Conservation (phyloP, 768 basidiomycete genomes). For the Royoungia palumana region DNA sequence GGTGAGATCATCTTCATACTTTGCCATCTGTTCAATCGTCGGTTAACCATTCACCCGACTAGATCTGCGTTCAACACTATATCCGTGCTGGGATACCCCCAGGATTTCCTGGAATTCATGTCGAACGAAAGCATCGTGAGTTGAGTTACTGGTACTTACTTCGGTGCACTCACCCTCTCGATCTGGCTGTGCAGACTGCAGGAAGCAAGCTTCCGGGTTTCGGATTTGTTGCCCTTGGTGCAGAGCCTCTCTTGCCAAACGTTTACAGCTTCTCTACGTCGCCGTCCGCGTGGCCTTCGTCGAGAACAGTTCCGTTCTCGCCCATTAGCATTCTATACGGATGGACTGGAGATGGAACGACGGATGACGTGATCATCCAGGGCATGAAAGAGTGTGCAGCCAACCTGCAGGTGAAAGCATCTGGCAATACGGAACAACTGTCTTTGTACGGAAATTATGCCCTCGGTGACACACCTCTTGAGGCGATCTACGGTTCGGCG, state of each 20-base stretch:
- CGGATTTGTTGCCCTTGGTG: conserved; percentile 43
- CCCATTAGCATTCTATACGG: conserved; percentile 48
- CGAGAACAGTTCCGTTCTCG: conserved; percentile 35
- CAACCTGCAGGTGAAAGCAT: conserved; percentile 41
- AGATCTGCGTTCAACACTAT: conserved; percentile 24
- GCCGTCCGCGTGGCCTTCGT: conserved; percentile 47
- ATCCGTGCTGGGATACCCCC: conserved; percentile 23
- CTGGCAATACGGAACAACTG: conserved; percentile 37
- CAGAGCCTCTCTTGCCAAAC: conserved; percentile 49
- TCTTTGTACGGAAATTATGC: conserved; percentile 63
- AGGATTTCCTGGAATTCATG: conserved; percentile 18
- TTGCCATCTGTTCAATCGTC: neutral
- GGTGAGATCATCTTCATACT: conserved; percentile 17
- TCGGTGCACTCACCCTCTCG: neutral
- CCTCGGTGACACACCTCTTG: conserved; percentile 46
- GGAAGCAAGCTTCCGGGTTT: conserved; percentile 35
- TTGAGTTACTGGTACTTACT: neutral
- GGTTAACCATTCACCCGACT: neutral
- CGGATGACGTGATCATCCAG: conserved; percentile 40
- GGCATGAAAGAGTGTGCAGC: conserved; percentile 39
- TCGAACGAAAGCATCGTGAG: conserved; percentile 18
- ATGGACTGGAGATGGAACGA: conserved; percentile 37
- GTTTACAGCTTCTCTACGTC: conserved; percentile 37
- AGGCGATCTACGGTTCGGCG: conserved; percentile 44
- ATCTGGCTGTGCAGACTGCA: conserved; percentile 37